These are phyloP conservation scores for Bipolaris victoriae DNA, from an alignment of 2,329 filamentous ascomycete species.

Conservation along the genomic window DNA sequence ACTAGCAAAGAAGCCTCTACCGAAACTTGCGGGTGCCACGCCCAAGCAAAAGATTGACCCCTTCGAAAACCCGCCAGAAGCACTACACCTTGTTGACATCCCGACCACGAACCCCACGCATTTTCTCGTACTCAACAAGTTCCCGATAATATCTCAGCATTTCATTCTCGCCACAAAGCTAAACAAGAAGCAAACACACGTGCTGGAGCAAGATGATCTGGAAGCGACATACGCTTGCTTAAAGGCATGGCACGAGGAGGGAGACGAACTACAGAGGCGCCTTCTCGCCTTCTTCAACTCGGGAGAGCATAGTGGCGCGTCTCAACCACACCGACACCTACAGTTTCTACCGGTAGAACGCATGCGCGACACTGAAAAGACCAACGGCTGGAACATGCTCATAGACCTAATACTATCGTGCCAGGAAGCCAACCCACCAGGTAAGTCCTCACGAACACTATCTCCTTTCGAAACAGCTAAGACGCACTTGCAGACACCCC, in stretches of 20 bases:
- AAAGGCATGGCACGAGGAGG: slow-evolving; percentile 57
- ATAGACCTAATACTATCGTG: slow-evolving; percentile 51
- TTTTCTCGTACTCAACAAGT: slow-evolving; percentile 75
- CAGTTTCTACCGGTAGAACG: slow-evolving; percentile 71
- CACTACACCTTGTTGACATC: slow-evolving; percentile 62
- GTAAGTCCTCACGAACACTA: not conserved
- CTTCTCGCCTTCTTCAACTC: slow-evolving; percentile 75
- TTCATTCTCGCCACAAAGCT: slow-evolving; percentile 72
- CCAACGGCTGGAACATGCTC: slow-evolving; percentile 55
- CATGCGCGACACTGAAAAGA: slow-evolving; percentile 60
- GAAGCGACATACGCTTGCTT: slow-evolving; percentile 67
- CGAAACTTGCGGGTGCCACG: slow-evolving; percentile 47
- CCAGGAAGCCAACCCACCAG: slow-evolving; percentile 8
- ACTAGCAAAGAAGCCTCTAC: slow-evolving; percentile 68
- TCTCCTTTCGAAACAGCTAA: slow-evolving; percentile 13
- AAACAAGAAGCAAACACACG: slow-evolving; percentile 68
- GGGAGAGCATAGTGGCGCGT: slow-evolving; percentile 70
- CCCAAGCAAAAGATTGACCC: slow-evolving; percentile 57
- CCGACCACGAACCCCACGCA: slow-evolving; percentile 56
- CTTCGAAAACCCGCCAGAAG: slow-evolving; percentile 65
- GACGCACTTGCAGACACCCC: slow-evolving; percentile 7
- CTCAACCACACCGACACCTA: slow-evolving; percentile 73
- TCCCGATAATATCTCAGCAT: slow-evolving; percentile 72
- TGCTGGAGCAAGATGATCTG: slow-evolving; percentile 67
- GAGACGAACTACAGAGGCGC: slow-evolving; percentile 40